Percentiles rank a stretch among this genome's conserved stretches.
phyloP scores from a whole-genome alignment of 2,329 filamentous ascomycete species.

The Xylaria hypoxylon region DNA sequence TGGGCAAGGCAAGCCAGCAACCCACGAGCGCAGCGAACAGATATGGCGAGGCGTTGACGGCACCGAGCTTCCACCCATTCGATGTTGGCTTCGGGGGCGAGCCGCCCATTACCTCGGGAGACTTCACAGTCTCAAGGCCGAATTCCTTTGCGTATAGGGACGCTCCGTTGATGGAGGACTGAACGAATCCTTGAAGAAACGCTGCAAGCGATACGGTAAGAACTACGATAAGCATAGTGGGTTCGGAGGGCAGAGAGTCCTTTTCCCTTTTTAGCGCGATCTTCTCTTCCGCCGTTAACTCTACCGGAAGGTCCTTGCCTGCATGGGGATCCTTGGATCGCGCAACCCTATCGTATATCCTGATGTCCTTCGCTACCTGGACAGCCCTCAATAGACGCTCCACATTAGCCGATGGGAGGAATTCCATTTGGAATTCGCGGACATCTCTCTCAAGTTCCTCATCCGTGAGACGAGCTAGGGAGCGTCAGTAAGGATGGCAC shows the following conservation, averaged over 20 bases:
- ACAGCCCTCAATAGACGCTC: conserved; percentile 54
- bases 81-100: background rate
- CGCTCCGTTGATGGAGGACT: conserved; percentile 58
- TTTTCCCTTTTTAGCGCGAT: conserved; percentile 53
- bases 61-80: conserved; percentile 55
- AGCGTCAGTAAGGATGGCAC: conserved; percentile 18
- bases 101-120: background rate
- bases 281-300: conserved; percentile 53
- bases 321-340: conserved; percentile 43
- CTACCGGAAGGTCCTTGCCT: conserved; percentile 48
- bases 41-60: conserved; percentile 55
- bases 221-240: conserved; percentile 56
- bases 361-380: conserved; percentile 56
- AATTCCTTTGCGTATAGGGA: conserved; percentile 48
- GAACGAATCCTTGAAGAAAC: conserved; percentile 59
- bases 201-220: conserved; percentile 59
- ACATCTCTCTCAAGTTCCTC: conserved; percentile 55
- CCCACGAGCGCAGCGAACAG: conserved; percentile 55
- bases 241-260: conserved; percentile 55
- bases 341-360: conserved; percentile 55
- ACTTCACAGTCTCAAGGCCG: conserved; percentile 3
- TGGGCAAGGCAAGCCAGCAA: conserved; percentile 55
- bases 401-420: conserved; percentile 49
- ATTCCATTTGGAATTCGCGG: conserved; percentile 46
- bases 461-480: conserved; percentile 54